These are phyloP conservation scores for Aurifilum marmelostoma DNA, from an alignment of 2,329 filamentous ascomycete genomes.

Conservation along the genomic window DNA sequence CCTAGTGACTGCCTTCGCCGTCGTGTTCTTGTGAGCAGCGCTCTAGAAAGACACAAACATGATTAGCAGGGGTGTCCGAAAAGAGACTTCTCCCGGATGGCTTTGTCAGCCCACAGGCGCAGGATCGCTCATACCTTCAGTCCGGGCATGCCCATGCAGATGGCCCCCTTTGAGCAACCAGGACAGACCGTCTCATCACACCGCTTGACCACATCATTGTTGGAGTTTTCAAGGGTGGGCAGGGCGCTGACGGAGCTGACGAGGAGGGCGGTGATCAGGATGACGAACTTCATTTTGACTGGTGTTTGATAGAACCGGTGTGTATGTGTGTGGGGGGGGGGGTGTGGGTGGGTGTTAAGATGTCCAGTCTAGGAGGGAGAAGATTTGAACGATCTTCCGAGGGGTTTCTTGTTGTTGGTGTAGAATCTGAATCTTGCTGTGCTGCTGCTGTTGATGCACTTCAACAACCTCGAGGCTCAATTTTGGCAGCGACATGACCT, in stretches of 20 bases:
- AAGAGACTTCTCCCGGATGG: too few relatives aligned
- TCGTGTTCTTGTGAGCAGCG: neutral
- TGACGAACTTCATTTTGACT: conserved; percentile 5
- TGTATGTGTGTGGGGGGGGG: neutral
- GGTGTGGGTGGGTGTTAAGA: too few relatives aligned
- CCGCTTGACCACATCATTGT: neutral
- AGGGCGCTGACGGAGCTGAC: neutral
- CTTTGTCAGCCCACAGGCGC: neutral
- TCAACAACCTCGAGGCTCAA: neutral
- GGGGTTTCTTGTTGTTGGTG: too few relatives aligned
- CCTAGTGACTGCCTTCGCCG: neutral
- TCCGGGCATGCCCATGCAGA: conserved; percentile 6
- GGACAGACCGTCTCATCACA: conserved; percentile 12
- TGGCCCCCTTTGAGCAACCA: neutral
- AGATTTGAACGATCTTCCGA: neutral
- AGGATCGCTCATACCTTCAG: neutral
- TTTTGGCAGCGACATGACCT: neutral
- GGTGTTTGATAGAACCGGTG: neutral
- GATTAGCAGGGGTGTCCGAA: neutral
- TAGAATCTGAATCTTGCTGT: neutral
- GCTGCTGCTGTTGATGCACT: neutral
- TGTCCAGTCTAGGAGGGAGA: neutral
- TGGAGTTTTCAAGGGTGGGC: neutral
- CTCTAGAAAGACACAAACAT: neutral
- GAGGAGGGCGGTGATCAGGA: conserved; percentile 16